phyloP scores from a whole-genome alignment of 768 basidiomycete species.

The Lactifluus pinguis region DNA sequence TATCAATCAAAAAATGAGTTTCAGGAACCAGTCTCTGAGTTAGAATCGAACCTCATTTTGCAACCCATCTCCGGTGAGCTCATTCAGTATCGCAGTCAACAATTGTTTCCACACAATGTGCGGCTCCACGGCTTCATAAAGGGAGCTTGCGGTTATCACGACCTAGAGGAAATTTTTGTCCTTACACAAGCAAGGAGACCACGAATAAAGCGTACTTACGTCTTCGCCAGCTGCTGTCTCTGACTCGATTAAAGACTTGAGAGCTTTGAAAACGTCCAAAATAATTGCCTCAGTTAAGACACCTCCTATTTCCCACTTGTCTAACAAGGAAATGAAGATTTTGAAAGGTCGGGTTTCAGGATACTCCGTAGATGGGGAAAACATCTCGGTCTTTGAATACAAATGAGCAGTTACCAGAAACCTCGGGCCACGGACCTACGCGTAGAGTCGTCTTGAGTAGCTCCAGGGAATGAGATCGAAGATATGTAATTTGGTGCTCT shows the following conservation, averaged over 20 bases:
- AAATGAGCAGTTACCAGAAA: neutral
- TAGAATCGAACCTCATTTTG: conserved; percentile 39
- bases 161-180: conserved; percentile 37
- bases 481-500: conserved; percentile 64
- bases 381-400: conserved; percentile 60
- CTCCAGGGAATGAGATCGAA: conserved; percentile 61
- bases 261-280: conserved; percentile 69
- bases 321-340: conserved; percentile 87
- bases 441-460: conserved; percentile 62
- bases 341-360: conserved; percentile 85
- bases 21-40: neutral
- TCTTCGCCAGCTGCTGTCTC: conserved; percentile 51
- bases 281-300: conserved; percentile 69
- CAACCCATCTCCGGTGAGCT: conserved; percentile 38
- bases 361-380: conserved; percentile 59
- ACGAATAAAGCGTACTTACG: conserved; percentile 31
- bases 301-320: conserved; percentile 94
- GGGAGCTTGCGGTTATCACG: conserved; percentile 68
- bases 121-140: conserved; percentile 93
- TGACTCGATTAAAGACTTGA: conserved; percentile 47
- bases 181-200: neutral
- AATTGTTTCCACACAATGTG: conserved; percentile 79
- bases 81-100: conserved; percentile 44
- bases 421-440: conserved; percentile 30
- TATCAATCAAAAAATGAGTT: conserved; percentile 1